phyloP scores from a whole-genome alignment of 306 rosid genomes.

The Pyrus betulifolia region DNA sequence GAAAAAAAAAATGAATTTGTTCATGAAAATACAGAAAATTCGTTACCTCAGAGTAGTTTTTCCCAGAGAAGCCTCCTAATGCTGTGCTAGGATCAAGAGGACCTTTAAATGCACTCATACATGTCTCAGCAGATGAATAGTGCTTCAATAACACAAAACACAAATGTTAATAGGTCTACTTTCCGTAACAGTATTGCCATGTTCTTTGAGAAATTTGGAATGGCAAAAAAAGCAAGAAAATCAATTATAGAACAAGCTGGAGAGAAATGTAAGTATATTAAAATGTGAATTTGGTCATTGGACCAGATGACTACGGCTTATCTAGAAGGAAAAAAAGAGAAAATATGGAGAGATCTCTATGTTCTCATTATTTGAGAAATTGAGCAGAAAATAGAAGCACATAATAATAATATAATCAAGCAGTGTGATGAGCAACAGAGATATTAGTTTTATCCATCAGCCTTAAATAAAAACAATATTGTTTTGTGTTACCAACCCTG shows the following conservation, averaged over 20 bases:
- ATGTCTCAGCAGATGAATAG: slow-evolving; percentile 83
- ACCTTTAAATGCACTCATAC: slow-evolving; percentile 90
- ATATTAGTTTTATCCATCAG: neutral
- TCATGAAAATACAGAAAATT: neutral
- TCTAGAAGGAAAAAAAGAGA: neutral
- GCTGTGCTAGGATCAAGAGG: slow-evolving; percentile 99
- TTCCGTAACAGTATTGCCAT: neutral
- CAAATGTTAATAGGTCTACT: slow-evolving; percentile 1
- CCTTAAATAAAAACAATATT: neutral
- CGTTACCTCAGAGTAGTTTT: slow-evolving; percentile 76
- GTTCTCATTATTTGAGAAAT: neutral
- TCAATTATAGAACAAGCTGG: neutral
- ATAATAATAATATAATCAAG: neutral
- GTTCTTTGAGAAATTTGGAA: neutral
- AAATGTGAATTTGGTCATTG: neutral
- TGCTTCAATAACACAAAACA: slow-evolving; percentile 49
- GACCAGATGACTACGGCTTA: neutral
- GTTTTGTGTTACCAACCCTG: neutral
- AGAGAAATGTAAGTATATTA: slow-evolving; percentile 1
- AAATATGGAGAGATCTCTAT: neutral
- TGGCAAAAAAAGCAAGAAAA: neutral
- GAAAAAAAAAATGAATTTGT: neutral
- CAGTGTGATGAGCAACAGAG: neutral
- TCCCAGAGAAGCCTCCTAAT: slow-evolving; percentile 83
- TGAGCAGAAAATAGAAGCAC: neutral